Percentiles rank a stretch among this genome's conserved stretches.
phyloP scores from a whole-genome alignment of 2,329 filamentous ascomycete species.

The Curvularia lunata region DNA sequence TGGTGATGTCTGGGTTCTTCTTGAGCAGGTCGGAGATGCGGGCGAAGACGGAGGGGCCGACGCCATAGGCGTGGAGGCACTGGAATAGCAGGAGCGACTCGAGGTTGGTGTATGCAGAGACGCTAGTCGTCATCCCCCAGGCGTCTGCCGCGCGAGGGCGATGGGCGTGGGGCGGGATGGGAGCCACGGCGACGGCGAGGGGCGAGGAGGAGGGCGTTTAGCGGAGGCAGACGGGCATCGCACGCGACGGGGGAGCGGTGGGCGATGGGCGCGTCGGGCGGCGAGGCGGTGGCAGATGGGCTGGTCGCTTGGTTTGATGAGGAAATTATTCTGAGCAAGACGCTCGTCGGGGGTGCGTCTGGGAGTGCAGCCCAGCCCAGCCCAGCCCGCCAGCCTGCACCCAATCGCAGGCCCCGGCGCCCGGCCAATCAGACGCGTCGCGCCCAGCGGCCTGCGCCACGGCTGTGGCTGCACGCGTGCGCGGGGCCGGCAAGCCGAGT shows the following conservation, averaged over 20 bases:
- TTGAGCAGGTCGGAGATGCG: slow-evolving; percentile 76
- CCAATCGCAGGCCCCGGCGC: slow-evolving; percentile 3
- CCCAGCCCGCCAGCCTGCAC: not conserved
- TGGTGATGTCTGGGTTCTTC: slow-evolving; percentile 74
- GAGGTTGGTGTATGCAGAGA: slow-evolving; percentile 77
- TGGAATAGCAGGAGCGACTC: slow-evolving; percentile 88
- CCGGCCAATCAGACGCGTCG: slow-evolving; percentile 14
- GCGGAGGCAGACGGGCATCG: slow-evolving; percentile 33
- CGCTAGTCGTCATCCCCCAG: slow-evolving; percentile 63
- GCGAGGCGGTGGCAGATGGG: slow-evolving; percentile 24
- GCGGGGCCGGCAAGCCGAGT: slow-evolving; percentile 1
- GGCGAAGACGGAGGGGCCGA: slow-evolving; percentile 69
- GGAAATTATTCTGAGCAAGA: slow-evolving; percentile 20
- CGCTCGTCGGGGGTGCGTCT: slow-evolving; percentile 15
- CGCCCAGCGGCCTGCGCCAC: not conserved
- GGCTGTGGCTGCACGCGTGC: slow-evolving; percentile 8
- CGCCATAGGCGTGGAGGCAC: slow-evolving; percentile 72
- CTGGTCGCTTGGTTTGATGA: slow-evolving; percentile 14
- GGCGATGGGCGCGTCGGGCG: slow-evolving; percentile 18
- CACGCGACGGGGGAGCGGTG: slow-evolving; percentile 18
- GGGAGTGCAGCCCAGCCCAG: slow-evolving; percentile 6
- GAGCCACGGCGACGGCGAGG: slow-evolving; percentile 43
- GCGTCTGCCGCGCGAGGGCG: slow-evolving; percentile 39
- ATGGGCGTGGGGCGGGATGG: slow-evolving; percentile 36
- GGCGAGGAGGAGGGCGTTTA: slow-evolving; percentile 30